These are phyloP conservation scores for Termitomyces sp. DNA, from an alignment of 768 basidiomycete genomes.

Conservation along the genomic window DNA sequence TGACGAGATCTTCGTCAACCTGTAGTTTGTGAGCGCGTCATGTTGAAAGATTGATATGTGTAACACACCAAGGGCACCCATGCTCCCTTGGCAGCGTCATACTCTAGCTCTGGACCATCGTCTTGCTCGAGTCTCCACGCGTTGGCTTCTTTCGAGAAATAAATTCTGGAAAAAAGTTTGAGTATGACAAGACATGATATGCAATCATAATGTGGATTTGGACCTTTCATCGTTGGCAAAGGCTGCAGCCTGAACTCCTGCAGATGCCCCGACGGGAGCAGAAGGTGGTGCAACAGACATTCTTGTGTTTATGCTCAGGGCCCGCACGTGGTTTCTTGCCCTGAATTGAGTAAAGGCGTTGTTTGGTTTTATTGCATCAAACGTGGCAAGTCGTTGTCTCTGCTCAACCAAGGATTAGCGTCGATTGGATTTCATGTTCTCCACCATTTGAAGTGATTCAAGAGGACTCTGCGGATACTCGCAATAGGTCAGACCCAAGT, in stretches of 20 bases:
- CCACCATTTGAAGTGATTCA: not conserved
- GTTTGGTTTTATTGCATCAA: not conserved
- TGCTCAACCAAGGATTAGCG: not conserved
- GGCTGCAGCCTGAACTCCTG: slow-evolving; percentile 24
- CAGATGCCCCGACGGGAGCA: slow-evolving; percentile 45
- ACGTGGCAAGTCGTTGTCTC: not conserved
- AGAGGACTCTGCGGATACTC: not conserved
- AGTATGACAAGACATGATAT: slow-evolving; percentile 3
- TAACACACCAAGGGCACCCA: slow-evolving; percentile 81
- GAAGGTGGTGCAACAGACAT: slow-evolving; percentile 46
- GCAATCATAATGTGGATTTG: slow-evolving; percentile 10
- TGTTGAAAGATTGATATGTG: not conserved
- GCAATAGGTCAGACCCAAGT: not conserved
- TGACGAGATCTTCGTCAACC: slow-evolving; percentile 84
- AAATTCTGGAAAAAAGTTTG: slow-evolving; percentile 41
- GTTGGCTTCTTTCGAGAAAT: slow-evolving; percentile 66
- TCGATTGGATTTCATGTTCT: not conserved
- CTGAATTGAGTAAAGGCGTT: not conserved
- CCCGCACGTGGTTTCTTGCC: not conserved
- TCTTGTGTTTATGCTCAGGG: slow-evolving; percentile 27
- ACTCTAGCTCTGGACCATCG: slow-evolving; percentile 89
- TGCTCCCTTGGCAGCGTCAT: slow-evolving; percentile 62
- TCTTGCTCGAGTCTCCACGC: slow-evolving; percentile 91
- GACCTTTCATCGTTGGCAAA: slow-evolving; percentile 77
- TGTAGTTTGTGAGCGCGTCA: slow-evolving; percentile 23